Evolutionary conservation across 148 eudicot genomes (phyloP).

Genomic region (Camellia lanceoleosa): DNA sequence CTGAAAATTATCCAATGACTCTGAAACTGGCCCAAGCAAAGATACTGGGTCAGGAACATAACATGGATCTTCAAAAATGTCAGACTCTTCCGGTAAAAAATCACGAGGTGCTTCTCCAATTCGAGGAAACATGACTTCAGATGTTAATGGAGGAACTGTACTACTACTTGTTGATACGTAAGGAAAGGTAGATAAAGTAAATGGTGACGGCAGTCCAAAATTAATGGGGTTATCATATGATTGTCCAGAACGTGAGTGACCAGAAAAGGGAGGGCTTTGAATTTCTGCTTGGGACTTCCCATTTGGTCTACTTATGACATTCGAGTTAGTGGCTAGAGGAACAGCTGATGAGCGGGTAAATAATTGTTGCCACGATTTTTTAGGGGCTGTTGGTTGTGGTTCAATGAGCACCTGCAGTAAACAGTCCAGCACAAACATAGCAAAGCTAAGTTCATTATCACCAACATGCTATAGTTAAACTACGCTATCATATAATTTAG

Average conservation of each 20-base stretch:
- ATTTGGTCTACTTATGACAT: constrained; percentile 77
- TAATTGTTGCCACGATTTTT: constrained; percentile 90
- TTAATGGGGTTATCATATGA: constrained; percentile 78
- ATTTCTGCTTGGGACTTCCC: constrained; percentile 56
- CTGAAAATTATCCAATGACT: constrained; percentile 87
- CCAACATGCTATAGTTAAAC: neutral
- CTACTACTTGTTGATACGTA: constrained; percentile 41
- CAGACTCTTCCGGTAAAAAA: constrained; percentile 73
- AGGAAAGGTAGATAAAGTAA: constrained; percentile 59
- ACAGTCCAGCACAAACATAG: constrained; percentile 20
- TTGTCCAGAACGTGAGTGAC: constrained; percentile 42
- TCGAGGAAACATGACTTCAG: constrained; percentile 54
- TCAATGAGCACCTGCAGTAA: constrained; percentile 63
- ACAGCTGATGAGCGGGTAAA: constrained; percentile 62
- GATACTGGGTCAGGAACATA: constrained; percentile 92
- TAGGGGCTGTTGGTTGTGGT: constrained; percentile 59
- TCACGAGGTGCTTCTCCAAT: constrained; percentile 47
- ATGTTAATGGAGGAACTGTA: constrained; percentile 48
- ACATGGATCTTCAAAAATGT: constrained; percentile 96
- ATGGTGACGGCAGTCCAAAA: constrained; percentile 73
- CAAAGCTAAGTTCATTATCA: constrained; percentile 5
- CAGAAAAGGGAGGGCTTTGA: constrained; percentile 43
- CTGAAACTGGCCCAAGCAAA: constrained; percentile 95
- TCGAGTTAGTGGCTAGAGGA: constrained; percentile 50
- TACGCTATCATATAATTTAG: neutral